Evolutionary conservation across 305 asterid species (phyloP).

Genomic region (Fraxinus velutina): DNA sequence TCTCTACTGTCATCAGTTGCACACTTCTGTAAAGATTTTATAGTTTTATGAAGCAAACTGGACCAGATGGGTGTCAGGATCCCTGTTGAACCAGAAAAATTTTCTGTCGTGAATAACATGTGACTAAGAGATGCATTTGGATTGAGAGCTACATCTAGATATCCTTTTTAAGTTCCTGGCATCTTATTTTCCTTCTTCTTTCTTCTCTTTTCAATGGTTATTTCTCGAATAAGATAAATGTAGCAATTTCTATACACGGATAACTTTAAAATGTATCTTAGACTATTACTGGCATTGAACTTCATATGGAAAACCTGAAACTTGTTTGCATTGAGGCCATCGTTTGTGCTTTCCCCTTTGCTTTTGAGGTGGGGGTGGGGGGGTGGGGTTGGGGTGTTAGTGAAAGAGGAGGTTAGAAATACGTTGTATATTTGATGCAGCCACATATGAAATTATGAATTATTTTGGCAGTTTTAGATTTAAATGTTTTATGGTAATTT

Average conservation of each 20-base stretch:
- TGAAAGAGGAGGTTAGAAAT: not conserved
- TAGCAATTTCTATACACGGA: not conserved
- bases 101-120: not conserved
- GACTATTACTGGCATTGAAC: not conserved
- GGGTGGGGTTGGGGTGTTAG: not conserved
- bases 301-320: not conserved
- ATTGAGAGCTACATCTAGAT: not conserved
- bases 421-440: not conserved
- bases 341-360: not conserved
- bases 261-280: not conserved
- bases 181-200: not conserved
- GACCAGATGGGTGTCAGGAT: not conserved
- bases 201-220: not conserved
- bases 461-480: not conserved
- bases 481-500: not conserved
- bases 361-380: not conserved
- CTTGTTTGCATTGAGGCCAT: not conserved
- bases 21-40: not conserved
- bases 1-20: not conserved
- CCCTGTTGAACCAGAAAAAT: not conserved
- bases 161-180: not conserved
- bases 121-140: not conserved
- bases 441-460: not conserved
- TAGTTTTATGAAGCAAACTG: not conserved
- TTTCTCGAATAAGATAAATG: not conserved